These are phyloP conservation scores for Collybiopsis confluens DNA, from an alignment of 768 basidiomycete genomes.

Conservation along the genomic window DNA sequence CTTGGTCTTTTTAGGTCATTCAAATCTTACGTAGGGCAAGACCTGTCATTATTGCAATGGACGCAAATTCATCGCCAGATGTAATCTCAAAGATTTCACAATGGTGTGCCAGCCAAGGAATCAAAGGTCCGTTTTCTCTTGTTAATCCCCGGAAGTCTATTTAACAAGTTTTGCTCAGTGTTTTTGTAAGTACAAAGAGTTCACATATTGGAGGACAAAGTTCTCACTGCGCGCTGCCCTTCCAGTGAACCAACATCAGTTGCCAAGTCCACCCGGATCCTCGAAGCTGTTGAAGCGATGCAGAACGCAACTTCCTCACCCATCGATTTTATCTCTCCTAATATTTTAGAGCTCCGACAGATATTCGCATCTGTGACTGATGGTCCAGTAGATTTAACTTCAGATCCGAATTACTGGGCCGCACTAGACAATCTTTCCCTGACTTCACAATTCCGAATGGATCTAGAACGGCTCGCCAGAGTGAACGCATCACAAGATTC, in stretches of 20 bases:
- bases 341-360: slow-evolving; percentile 69
- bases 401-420: slow-evolving; percentile 60
- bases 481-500: slow-evolving; percentile 34
- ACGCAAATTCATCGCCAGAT: slow-evolving; percentile 66
- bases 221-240: slow-evolving; percentile 10
- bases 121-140: slow-evolving; percentile 46
- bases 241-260: slow-evolving; percentile 95
- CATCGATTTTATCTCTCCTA: slow-evolving; percentile 78
- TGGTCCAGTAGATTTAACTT: slow-evolving; percentile 44
- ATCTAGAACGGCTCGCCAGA: slow-evolving; percentile 58
- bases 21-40: slow-evolving; percentile 20
- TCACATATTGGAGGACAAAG: no score
- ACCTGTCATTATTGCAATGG: slow-evolving; percentile 65
- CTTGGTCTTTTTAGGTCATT: neutral
- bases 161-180: slow-evolving; percentile 34
- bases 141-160: neutral
- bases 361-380: slow-evolving; percentile 48
- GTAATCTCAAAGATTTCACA: slow-evolving; percentile 48
- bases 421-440: slow-evolving; percentile 60
- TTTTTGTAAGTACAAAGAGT: slow-evolving; percentile 67
- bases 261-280: slow-evolving; percentile 68
- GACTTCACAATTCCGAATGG: slow-evolving; percentile 60
- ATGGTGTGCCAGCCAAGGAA: slow-evolving; percentile 42
- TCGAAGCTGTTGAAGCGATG: slow-evolving; percentile 53
- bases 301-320: slow-evolving; percentile 33